Conservation (phyloP, 106 monocot genomes). For the Allium cepa region DNA sequence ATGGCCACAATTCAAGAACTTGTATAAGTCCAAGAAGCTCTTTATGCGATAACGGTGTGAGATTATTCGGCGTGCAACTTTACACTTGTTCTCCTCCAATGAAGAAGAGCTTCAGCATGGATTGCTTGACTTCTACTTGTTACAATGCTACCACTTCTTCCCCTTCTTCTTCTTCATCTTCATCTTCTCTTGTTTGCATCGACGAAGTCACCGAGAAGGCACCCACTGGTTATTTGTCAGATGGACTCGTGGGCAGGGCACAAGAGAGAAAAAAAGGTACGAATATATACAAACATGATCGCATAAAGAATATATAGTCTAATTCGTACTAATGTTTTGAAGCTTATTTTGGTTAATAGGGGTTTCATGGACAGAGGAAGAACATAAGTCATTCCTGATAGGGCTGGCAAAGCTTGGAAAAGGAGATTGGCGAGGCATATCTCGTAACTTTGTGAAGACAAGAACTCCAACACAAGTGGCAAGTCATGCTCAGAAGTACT, state of each 20-base stretch:
- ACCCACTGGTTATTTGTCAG: slow-evolving; percentile 25
- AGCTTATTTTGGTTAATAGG: slow-evolving; percentile 3
- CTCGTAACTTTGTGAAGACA: slow-evolving; percentile 13
- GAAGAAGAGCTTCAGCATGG: slow-evolving; percentile 31
- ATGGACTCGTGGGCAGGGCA: slow-evolving; percentile 37
- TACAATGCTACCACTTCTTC: slow-evolving; percentile 6
- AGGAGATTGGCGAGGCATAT: slow-evolving; percentile 24
- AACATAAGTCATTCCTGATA: slow-evolving; percentile 11
- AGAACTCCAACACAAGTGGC: slow-evolving; percentile 26
- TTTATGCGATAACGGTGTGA: background rate
- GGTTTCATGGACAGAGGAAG: slow-evolving; percentile 22
- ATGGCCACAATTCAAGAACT: slow-evolving; percentile 31
- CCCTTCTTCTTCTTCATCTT: slow-evolving; percentile 17
- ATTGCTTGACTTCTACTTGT: slow-evolving; percentile 14
- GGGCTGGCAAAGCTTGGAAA: slow-evolving; percentile 19
- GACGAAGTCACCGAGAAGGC: slow-evolving; percentile 31
- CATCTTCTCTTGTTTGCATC: slow-evolving; percentile 36
- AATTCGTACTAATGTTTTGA: background rate
- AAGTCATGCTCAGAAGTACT: slow-evolving; percentile 24
- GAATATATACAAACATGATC: background rate
- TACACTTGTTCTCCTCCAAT: slow-evolving; percentile 12
- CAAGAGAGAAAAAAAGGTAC: slow-evolving; percentile 61
- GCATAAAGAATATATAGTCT: background rate
- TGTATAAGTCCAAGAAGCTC: slow-evolving; percentile 1
- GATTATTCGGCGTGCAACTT: slow-evolving; percentile 24